These are phyloP conservation scores for Chionographis japonica DNA, from an alignment of 106 monocot species.

Conservation along the genomic window DNA sequence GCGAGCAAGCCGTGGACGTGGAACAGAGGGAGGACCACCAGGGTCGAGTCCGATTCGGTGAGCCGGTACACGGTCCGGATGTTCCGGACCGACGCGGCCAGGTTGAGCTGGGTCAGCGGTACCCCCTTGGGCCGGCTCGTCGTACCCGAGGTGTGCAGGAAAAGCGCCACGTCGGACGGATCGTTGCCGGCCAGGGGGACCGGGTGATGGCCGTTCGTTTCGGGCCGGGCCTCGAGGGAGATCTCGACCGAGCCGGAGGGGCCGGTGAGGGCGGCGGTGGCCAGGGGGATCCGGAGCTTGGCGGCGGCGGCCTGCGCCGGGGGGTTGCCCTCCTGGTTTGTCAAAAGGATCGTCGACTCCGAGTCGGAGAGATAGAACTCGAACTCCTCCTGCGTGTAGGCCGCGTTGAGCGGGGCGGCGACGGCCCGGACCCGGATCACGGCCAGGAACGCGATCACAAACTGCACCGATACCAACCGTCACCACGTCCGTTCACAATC, in stretches of 20 bases:
- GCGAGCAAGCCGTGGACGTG: slow-evolving; percentile 94
- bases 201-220: not conserved
- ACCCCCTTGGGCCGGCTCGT: slow-evolving; percentile 97
- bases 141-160: slow-evolving; percentile 96
- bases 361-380: slow-evolving; percentile 98
- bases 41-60: slow-evolving; percentile 62
- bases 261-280: slow-evolving; percentile 34
- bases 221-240: slow-evolving; percentile 6
- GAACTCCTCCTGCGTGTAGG: slow-evolving; percentile 90
- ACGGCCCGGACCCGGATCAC: slow-evolving; percentile 64
- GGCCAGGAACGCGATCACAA: slow-evolving; percentile 79
- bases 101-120: slow-evolving; percentile 75
- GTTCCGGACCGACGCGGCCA: slow-evolving; percentile 68
- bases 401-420: slow-evolving; percentile 78
- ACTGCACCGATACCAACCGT: slow-evolving; percentile 25
- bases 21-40: slow-evolving; percentile 87
- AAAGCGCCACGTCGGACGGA: slow-evolving; percentile 76
- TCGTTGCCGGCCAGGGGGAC: slow-evolving; percentile 5
- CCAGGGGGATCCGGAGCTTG: slow-evolving; percentile 36
- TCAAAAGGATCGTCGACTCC: slow-evolving; percentile 60
- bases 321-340: slow-evolving; percentile 48
- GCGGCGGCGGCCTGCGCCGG: slow-evolving; percentile 59
- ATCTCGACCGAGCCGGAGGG: slow-evolving; percentile 21
- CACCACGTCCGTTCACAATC: not conserved
- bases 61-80: slow-evolving; percentile 66